phyloP scores from a whole-genome alignment of 768 basidiomycete species.

The Daedaleopsis nitida region DNA sequence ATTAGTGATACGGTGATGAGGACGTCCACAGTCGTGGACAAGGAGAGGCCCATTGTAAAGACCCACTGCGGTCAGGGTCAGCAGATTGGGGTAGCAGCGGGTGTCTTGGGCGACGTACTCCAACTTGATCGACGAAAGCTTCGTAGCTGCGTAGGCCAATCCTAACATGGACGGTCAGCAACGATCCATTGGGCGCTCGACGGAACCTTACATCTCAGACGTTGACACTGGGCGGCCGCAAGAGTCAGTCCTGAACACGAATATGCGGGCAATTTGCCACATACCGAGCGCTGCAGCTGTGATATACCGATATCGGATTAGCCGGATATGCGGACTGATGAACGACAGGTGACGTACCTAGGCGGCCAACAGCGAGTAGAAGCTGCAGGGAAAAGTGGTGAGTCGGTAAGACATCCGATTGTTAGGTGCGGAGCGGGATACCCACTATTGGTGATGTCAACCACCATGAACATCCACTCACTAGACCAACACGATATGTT shows the following conservation, averaged over 20 bases:
- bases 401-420: background rate
- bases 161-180: conserved; percentile 6
- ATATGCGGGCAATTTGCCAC: background rate
- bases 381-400: conserved; percentile 1
- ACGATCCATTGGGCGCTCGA: too few species aligned
- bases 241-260: background rate
- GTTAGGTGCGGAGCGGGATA: background rate
- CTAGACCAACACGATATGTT: conserved; percentile 10
- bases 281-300: conserved; percentile 11
- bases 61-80: conserved; percentile 25
- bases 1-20: conserved; percentile 26
- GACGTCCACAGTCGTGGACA: conserved; percentile 29
- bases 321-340: background rate
- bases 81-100: background rate
- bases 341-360: conserved; percentile 3
- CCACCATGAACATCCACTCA: conserved; percentile 20
- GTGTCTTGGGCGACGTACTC: conserved; percentile 8
- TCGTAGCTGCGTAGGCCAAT: conserved; percentile 19
- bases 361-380: conserved; percentile 10
- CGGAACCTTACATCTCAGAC: conserved; percentile 15
- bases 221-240: conserved; percentile 14
- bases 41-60: conserved; percentile 28
- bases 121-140: conserved; percentile 19
- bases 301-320: background rate
- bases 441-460: conserved; percentile 17